Evolutionary conservation across 2,329 filamentous ascomycete species (phyloP).

Genomic region (Fusarium sp.): DNA sequence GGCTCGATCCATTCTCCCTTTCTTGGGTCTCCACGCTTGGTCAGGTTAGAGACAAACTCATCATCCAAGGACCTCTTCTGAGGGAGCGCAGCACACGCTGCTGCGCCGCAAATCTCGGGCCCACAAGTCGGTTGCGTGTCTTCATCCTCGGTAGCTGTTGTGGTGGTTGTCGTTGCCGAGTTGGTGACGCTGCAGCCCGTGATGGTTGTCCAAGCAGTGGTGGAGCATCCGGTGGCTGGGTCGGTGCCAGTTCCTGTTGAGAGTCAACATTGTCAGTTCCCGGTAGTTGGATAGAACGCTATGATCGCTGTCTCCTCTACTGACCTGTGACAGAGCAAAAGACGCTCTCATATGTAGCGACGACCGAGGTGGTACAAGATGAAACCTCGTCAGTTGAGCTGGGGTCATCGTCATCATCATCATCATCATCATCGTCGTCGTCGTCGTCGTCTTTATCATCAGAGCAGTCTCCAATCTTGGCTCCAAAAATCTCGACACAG

Average conservation of each 20-base stretch:
- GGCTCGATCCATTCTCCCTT: not conserved
- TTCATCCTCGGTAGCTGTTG: not conserved
- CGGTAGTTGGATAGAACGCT: not conserved
- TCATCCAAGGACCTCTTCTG: not conserved
- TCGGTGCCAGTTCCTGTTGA: not conserved
- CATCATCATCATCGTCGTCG: not conserved
- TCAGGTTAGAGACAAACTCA: not conserved
- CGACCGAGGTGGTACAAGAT: not conserved
- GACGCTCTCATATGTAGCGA: not conserved
- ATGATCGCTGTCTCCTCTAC: not conserved
- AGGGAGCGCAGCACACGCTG: not conserved
- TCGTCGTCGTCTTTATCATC: not conserved
- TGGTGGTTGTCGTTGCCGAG: not conserved
- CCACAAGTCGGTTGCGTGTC: not conserved
- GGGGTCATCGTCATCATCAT: not conserved
- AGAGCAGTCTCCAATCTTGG: not conserved
- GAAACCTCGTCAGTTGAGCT: not conserved
- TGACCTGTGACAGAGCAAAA: not conserved
- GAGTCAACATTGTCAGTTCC: not conserved
- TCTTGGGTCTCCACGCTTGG: not conserved
- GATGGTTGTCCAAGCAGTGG: not conserved
- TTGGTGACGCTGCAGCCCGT: not conserved
- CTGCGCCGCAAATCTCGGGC: not conserved
- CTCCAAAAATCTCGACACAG: not conserved
- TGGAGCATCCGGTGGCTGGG: not conserved